Percentiles rank a stretch among this genome's conserved stretches.
phyloP scores from a whole-genome alignment of 768 basidiomycete genomes.

The Plicaturopsis crispa region DNA sequence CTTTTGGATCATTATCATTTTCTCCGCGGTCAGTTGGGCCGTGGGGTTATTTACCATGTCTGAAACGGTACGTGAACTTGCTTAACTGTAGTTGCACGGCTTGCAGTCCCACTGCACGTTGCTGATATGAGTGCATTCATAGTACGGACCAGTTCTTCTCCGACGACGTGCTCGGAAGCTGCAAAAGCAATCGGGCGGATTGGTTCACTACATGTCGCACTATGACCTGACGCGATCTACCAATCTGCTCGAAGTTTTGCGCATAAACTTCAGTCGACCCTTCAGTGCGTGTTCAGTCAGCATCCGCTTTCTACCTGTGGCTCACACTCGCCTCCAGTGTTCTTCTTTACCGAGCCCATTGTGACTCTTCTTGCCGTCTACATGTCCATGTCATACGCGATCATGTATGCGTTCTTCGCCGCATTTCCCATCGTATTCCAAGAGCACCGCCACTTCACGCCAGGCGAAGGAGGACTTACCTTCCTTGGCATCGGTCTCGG shows the following conservation, averaged over 20 bases:
- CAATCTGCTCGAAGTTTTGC: slow-evolving; percentile 33
- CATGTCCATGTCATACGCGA: slow-evolving; percentile 54
- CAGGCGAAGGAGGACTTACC: slow-evolving; percentile 50
- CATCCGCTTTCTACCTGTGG: no score
- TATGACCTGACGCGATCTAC: slow-evolving; percentile 38
- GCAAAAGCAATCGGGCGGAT: slow-evolving; percentile 29
- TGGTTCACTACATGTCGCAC: slow-evolving; percentile 37
- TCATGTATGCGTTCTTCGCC: slow-evolving; percentile 57
- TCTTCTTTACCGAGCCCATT: slow-evolving; percentile 58
- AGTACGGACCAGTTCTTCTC: slow-evolving; percentile 58
- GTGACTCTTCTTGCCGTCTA: slow-evolving; percentile 52
- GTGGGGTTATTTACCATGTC: slow-evolving; percentile 41
- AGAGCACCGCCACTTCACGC: slow-evolving; percentile 40
- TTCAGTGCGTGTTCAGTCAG: no score
- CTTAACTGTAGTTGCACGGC: no score
- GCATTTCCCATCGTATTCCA: slow-evolving; percentile 57
- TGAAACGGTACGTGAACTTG: slow-evolving; percentile 57
- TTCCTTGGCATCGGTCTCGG: slow-evolving; percentile 62
- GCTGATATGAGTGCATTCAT: background rate
- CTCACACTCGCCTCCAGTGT: no score
- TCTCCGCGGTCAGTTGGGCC: slow-evolving; percentile 38
- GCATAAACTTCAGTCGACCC: slow-evolving; percentile 45
- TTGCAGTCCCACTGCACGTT: no score
- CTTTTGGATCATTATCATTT: slow-evolving; percentile 59
- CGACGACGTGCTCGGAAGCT: slow-evolving; percentile 42